Evolutionary conservation across 805 yeast genomes (phyloP), one percentile per base, ranked within the genome.

Genomic region (Saturnispora besseyi): DNA sequence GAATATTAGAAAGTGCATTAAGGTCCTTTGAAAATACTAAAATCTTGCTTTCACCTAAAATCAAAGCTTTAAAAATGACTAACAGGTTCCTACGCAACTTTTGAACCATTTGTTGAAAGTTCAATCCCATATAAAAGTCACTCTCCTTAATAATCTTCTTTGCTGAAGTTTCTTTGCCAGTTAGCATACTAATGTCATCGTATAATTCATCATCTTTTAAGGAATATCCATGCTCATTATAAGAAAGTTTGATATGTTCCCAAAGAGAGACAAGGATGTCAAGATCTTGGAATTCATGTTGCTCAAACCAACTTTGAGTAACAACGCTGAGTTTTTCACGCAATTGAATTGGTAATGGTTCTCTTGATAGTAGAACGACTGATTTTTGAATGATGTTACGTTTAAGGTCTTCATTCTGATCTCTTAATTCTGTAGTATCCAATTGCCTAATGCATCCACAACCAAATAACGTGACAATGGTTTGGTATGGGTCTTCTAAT

Each of bases 361-460:
- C 84, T 51, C 87, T 75, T 0, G 68, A 59, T n/a, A 93, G 77
- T 36, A 93, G 82, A 5, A 93, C 96, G 29, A 93, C 78, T 0
- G 96, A 83, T 61, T 93, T 93, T 60, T 93, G 99, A 3, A 93
- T 90, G 0, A 88, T 81, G 2, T 96, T 84, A 50, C 99, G 72
- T 46, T 58, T 63, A 24, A 54, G 38, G 21, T 59, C 56, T 18
- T 52, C 46, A 15, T 61, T 54, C 3, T 76, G 45, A 18, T 53
- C 50, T 30, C 51, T 61, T 50, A 91, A 68, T 29, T 82, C 83
- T 29, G 76, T 74, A 1, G 85, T 71, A 40, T 77, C 72, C 40
- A 91, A 75, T 65, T 91, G 98, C 36, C 96, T 75, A 29, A 90
- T 87, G 67, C 99, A 93, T 0, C 96, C 83, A 54, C 96, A 87